These are phyloP conservation scores for Aspergillus panamensis DNA, from an alignment of 495 filamentous ascomycete genomes.

Conservation along the genomic window DNA sequence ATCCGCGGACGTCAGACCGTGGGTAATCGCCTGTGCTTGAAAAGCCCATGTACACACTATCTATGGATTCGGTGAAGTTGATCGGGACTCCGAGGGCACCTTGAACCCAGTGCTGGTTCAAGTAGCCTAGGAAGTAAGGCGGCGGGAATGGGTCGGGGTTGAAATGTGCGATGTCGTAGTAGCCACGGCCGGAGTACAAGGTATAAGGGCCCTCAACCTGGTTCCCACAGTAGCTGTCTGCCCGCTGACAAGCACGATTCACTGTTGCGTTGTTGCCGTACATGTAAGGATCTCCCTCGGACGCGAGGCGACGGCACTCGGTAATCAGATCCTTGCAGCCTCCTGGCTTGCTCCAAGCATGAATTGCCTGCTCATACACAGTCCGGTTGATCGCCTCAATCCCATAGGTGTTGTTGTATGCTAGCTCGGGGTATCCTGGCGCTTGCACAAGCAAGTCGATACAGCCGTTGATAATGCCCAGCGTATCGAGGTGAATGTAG, in stretches of 20 bases:
- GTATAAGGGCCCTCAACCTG: slow-evolving; percentile 37
- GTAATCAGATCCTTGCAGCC: slow-evolving; percentile 60
- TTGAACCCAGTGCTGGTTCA: slow-evolving; percentile 61
- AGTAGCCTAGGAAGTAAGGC: slow-evolving; percentile 57
- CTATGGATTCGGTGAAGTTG: slow-evolving; percentile 59
- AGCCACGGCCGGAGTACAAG: slow-evolving; percentile 40
- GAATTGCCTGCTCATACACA: slow-evolving; percentile 44
- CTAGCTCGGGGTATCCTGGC: slow-evolving; percentile 63
- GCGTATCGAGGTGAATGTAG: slow-evolving; percentile 47
- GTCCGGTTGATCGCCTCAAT: slow-evolving; percentile 60
- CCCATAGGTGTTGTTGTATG: slow-evolving; percentile 73
- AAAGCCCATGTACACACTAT: slow-evolving; percentile 52
- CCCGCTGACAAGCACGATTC: slow-evolving; percentile 37
- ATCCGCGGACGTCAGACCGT: slow-evolving; percentile 44
- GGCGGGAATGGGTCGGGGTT: slow-evolving; percentile 61
- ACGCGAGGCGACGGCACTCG: slow-evolving; percentile 41
- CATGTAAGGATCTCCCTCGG: slow-evolving; percentile 42
- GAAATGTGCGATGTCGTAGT: slow-evolving; percentile 60
- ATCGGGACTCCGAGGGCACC: slow-evolving; percentile 59
- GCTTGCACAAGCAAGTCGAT: slow-evolving; percentile 69
- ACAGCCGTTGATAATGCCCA: slow-evolving; percentile 67
- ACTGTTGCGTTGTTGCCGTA: slow-evolving; percentile 44
- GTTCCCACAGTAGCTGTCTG: slow-evolving; percentile 37
- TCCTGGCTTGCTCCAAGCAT: slow-evolving; percentile 47
- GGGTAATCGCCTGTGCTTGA: slow-evolving; percentile 44